Conservation (phyloP, 2,329 filamentous ascomycete species). For the Venturia effusa region DNA sequence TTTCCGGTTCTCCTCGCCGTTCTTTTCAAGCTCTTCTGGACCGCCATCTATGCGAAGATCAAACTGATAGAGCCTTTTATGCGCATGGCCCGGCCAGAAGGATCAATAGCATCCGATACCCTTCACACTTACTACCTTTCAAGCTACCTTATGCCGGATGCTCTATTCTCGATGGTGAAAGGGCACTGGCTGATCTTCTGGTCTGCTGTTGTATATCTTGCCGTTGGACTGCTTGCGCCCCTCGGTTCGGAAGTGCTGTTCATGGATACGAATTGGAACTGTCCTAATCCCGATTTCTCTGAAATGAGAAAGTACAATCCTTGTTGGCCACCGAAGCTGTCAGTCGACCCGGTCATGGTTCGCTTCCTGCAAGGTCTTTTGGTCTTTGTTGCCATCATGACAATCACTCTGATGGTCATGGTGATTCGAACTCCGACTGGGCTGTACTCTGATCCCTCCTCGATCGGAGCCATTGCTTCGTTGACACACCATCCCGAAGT, state of each 20-base stretch:
- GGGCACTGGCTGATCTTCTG: constrained; percentile 11
- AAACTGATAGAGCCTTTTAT: constrained; percentile 11
- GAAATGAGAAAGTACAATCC: constrained; percentile 5
- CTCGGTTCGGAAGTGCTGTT: constrained; percentile 10
- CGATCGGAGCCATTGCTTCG: constrained; percentile 8
- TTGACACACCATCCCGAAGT: constrained; percentile 11
- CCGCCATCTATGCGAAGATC: constrained; percentile 5
- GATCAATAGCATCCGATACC: neutral
- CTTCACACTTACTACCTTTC: constrained; percentile 11
- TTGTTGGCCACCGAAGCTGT: constrained; percentile 11
- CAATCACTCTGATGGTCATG: constrained; percentile 8
- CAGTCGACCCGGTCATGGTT: constrained; percentile 8
- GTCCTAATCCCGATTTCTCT: neutral
- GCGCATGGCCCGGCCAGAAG: constrained; percentile 1
- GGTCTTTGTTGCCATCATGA: constrained; percentile 9
- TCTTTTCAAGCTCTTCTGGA: constrained; percentile 10
- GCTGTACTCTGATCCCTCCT: constrained; percentile 9
- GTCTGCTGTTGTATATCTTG: constrained; percentile 7
- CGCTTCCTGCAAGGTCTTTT: constrained; percentile 7
- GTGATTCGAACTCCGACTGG: constrained; percentile 6
- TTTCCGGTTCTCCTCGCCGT: constrained; percentile 9
- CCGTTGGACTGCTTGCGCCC: constrained; percentile 3
- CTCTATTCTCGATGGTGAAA: constrained; percentile 6
- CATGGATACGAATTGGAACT: constrained; percentile 10
- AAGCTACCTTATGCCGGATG: constrained; percentile 5